Percentiles rank a stretch among this genome's conserved stretches.
Evolutionary conservation across 108 stramenopile species (phyloP).

Genomic region (Cyclotella cryptica): DNA sequence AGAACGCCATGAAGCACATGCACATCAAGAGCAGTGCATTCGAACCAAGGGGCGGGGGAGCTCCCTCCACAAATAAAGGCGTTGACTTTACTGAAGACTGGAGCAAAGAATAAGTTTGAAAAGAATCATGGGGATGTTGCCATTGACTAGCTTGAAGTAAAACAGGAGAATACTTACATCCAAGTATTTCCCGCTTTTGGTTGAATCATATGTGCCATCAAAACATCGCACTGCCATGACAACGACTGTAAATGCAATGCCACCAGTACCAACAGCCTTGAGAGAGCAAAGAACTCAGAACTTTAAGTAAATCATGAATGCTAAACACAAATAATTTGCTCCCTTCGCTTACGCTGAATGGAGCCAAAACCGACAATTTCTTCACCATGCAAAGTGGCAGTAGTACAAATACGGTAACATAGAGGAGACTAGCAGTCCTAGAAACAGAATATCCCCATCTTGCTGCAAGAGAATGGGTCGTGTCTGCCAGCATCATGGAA

Average conservation of each 20-base stretch:
- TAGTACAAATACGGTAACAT: slow-evolving; percentile 65
- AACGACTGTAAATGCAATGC: slow-evolving; percentile 56
- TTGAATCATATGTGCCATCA: slow-evolving; percentile 73
- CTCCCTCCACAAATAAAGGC: slow-evolving; percentile 20
- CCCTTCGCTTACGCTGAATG: slow-evolving; percentile 53
- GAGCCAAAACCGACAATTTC: slow-evolving; percentile 67
- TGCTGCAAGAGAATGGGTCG: slow-evolving; percentile 53
- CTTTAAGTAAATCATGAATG: neutral
- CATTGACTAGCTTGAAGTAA: neutral
- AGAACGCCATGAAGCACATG: slow-evolving; percentile 65
- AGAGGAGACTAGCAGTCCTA: slow-evolving; percentile 36
- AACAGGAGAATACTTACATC: slow-evolving; percentile 19
- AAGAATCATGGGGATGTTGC: neutral
- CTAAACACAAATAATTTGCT: neutral
- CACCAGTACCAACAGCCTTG: slow-evolving; percentile 58
- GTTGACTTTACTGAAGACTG: neutral
- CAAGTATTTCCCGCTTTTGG: slow-evolving; percentile 36
- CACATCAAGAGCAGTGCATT: slow-evolving; percentile 55
- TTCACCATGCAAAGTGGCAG: slow-evolving; percentile 88
- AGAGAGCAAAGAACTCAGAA: neutral
- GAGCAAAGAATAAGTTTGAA: neutral
- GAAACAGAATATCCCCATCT: slow-evolving; percentile 28
- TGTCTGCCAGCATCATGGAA: slow-evolving; percentile 88
- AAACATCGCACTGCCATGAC: slow-evolving; percentile 66
- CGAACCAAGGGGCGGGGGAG: slow-evolving; percentile 1